These are phyloP conservation scores for Aspergillus fischeri DNA, from an alignment of 2,329 filamentous ascomycete species.

Conservation along the genomic window DNA sequence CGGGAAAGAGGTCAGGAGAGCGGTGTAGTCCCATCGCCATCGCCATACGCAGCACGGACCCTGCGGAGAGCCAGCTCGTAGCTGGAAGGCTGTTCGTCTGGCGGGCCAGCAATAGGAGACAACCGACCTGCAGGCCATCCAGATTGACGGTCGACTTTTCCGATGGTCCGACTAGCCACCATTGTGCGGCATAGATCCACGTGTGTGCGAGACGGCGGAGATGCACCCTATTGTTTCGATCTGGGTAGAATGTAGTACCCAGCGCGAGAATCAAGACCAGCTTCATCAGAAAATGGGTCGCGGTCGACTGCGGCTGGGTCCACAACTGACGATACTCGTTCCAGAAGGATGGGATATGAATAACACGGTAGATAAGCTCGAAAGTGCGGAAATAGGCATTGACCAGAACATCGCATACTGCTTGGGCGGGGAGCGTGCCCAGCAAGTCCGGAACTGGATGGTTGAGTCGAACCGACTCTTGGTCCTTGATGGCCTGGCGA, in stretches of 20 bases:
- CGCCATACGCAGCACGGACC: too few relatives aligned
- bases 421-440: conserved; percentile 15
- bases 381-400: conserved; percentile 25
- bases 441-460: conserved; percentile 19
- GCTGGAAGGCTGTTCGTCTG: conserved; percentile 8
- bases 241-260: conserved; percentile 24
- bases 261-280: conserved; percentile 31
- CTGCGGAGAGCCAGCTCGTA: too few relatives aligned
- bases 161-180: conserved; percentile 34
- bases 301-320: conserved; percentile 17
- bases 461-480: conserved; percentile 10
- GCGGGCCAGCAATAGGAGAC: conserved; percentile 30
- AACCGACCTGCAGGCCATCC: conserved; percentile 32
- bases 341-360: conserved; percentile 33
- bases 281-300: conserved; percentile 23
- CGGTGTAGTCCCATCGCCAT: conserved; percentile 3
- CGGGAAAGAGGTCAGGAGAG: conserved; percentile 4
- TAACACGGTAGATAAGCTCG: conserved; percentile 28
- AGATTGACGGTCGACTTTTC: conserved; percentile 26
- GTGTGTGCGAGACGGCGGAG: conserved; percentile 12
- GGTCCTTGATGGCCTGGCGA: conserved; percentile 18
- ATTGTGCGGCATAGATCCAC: conserved; percentile 33
- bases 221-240: conserved; percentile 7
- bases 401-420: conserved; percentile 20
- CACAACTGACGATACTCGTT: conserved; percentile 28